Evolutionary conservation across 2,329 filamentous ascomycete species (phyloP).

Genomic region (Calonectria pauciramosa): DNA sequence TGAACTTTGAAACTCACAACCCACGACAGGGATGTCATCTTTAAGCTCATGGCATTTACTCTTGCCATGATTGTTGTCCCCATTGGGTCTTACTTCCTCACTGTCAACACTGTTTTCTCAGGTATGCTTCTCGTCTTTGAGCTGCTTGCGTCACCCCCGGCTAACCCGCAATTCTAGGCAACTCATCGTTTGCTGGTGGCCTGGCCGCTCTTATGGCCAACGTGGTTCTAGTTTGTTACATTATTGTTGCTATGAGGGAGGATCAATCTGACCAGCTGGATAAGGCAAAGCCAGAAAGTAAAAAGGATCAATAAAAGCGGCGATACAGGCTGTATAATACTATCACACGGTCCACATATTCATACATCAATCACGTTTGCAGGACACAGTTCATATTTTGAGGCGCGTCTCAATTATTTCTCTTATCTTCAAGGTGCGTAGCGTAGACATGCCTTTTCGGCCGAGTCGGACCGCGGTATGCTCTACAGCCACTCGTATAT

Average conservation of each 20-base stretch:
- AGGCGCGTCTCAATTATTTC: slow-evolving; percentile 36
- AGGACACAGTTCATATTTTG: neutral
- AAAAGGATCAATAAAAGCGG: slow-evolving; percentile 61
- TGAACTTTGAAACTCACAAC: slow-evolving; percentile 19
- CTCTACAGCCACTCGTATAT: slow-evolving; percentile 45
- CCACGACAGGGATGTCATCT: slow-evolving; percentile 78
- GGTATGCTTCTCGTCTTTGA: slow-evolving; percentile 65
- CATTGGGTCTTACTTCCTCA: slow-evolving; percentile 89
- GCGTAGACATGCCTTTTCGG: slow-evolving; percentile 18
- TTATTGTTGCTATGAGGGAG: slow-evolving; percentile 92
- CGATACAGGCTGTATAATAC: neutral
- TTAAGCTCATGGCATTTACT: slow-evolving; percentile 91
- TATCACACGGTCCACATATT: neutral
- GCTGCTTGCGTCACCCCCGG: neutral
- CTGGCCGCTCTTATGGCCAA: slow-evolving; percentile 92
- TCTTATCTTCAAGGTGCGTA: slow-evolving; percentile 32
- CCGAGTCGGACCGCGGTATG: slow-evolving; percentile 28
- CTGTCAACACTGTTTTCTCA: slow-evolving; percentile 81
- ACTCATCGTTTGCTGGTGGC: slow-evolving; percentile 88
- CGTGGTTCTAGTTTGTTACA: slow-evolving; percentile 89
- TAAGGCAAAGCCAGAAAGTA: slow-evolving; percentile 59
- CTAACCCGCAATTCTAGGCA: slow-evolving; percentile 68
- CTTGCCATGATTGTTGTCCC: slow-evolving; percentile 91
- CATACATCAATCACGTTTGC: neutral
- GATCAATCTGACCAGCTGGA: slow-evolving; percentile 71